phyloP scores from a whole-genome alignment of 2,329 filamentous ascomycete species.

The Aspergillus quadrilineatus region DNA sequence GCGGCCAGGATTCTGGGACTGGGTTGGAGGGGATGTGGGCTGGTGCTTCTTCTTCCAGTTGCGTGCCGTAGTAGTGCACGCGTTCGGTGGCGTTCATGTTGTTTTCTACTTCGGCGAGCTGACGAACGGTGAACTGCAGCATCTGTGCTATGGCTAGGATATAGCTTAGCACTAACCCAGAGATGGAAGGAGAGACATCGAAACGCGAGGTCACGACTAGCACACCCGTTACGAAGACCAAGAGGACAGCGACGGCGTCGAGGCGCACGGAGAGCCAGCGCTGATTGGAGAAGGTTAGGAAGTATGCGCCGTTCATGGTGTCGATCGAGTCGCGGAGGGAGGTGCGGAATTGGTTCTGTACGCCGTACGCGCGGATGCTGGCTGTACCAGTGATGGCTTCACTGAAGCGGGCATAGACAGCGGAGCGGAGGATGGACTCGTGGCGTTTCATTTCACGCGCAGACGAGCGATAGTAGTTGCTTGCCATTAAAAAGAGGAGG shows the following conservation, averaged over 20 bases:
- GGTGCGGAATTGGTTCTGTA: conserved; percentile 70
- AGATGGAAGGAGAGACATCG: conserved; percentile 77
- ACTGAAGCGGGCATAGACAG: conserved; percentile 85
- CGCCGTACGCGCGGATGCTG: conserved; percentile 84
- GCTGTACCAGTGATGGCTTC: conserved; percentile 76
- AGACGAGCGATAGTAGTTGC: conserved; percentile 85
- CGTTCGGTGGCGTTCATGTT: conserved; percentile 97
- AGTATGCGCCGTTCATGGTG: conserved; percentile 92
- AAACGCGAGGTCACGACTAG: conserved; percentile 91
- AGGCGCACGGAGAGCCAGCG: conserved; percentile 85
- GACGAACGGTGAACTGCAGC: conserved; percentile 92
- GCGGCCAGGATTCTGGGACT: conserved; percentile 75
- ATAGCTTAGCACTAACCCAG: conserved; percentile 86
- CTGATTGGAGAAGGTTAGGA: conserved; percentile 92
- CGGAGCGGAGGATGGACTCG: conserved; percentile 82
- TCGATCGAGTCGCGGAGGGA: conserved; percentile 75
- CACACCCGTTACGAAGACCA: conserved; percentile 86
- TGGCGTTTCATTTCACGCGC: conserved; percentile 93
- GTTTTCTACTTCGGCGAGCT: conserved; percentile 94
- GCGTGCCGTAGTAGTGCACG: conserved; percentile 81
- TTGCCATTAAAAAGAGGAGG: conserved; percentile 74
- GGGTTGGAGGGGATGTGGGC: conserved; percentile 63
- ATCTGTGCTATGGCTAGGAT: conserved; percentile 91
- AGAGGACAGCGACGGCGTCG: conserved; percentile 75
- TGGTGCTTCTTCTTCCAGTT: conserved; percentile 86